Base-by-base conservation (phyloP, 2,329 filamentous ascomycete species). In the Fusarium pseudograminearum region DNA sequence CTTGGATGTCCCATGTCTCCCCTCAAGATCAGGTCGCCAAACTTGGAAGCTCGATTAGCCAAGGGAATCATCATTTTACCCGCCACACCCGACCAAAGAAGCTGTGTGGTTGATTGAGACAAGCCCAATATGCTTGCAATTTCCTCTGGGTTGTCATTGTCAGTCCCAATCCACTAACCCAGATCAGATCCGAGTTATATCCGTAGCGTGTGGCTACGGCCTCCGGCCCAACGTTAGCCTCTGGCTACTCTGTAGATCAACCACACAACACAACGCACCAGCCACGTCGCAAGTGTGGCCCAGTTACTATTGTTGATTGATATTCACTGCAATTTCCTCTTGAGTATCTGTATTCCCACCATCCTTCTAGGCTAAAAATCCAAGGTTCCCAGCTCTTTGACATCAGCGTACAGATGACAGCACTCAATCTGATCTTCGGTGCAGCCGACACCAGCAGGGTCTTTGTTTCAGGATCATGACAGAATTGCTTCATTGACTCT, bases 241-340 rank as follows among this genome's bases (percentile, higher is more conserved):
- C 42, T 31, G n/a, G 24, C 22, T 28, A 18, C 41, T 22, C 36
- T 40, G 36, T 12, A 28, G 61, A 71, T 72, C 64, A 40, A 56
- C 56, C 11, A 12, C 15, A 40, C 36, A 40, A 40, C 28, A n/a
- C 46, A 52, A 22, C n/a, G 44, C 58, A 67, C 55, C 56, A 71
- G 67, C 67, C 71, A 73, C 69, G 58, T 67, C 57, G 45, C 38
- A 44, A 40, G 41, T 34, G 31, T 48, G 57, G 40, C 56, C 71
- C 61, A 69, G 58, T 51, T 71, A 65, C 55, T 61, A 67, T 69
- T 73, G 61, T 63, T 69, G 55, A 34, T 59, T 58, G 64, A 67
- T 66, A 10, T 66, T 67, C 62, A 45, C 57, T 53, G 10, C 16
- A 36, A 16, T 54, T 66, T 41, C 61, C 61, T 42, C 54, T 61